Base-by-base conservation (phyloP, 345 rosid species). In the Pistacia atlantica region DNA sequence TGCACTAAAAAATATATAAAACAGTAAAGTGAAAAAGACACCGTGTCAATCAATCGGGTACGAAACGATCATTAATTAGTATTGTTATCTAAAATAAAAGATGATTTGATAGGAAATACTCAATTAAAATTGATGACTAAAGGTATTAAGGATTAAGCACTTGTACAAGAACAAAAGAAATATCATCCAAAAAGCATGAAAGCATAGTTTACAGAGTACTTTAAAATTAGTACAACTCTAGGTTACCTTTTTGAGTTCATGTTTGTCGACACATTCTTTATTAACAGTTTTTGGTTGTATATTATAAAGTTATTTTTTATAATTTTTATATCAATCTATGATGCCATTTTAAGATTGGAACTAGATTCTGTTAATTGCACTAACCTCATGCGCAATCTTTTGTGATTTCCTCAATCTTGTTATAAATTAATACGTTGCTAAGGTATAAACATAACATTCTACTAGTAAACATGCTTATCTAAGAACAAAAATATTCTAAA, bases 321-420 rank as follows among this genome's bases (percentile, higher is more conserved):
- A 38, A 5, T 56, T 31, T 12, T 42, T 57, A n/a, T 57, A 57
- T 56, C 54, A 20, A 71, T 71, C 20, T 42, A 7, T 42, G 35
- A 73, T 62, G 68, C 76, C 59, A 31, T 25, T 49, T 48, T 66
- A 67, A 79, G 78, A 79, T 80, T 67, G 65, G 80, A 80, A 72
- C 74, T 72, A 46, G 80, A 80, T 80, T 76, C 33, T 52, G 42
- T 65, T 72, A 58, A 76, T 72, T 67, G 54, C 65, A 25, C 12
- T 65, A 11, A 79, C 52, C 65, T 61, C 74, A n/a, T 38, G 51
- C 38, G 60, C 14, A 35, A 58, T 49, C 58, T 76, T 72, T 60
- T n/a, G 28, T 67, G 80, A 80, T 80, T 76, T 76, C 70, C 77
- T 52, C 64, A 33, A 62, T 31, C 20, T 14, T 31, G 25, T 2